Evolutionary conservation across 805 yeast species (phyloP).

Genomic region (Yarrowia keelungensis): DNA sequence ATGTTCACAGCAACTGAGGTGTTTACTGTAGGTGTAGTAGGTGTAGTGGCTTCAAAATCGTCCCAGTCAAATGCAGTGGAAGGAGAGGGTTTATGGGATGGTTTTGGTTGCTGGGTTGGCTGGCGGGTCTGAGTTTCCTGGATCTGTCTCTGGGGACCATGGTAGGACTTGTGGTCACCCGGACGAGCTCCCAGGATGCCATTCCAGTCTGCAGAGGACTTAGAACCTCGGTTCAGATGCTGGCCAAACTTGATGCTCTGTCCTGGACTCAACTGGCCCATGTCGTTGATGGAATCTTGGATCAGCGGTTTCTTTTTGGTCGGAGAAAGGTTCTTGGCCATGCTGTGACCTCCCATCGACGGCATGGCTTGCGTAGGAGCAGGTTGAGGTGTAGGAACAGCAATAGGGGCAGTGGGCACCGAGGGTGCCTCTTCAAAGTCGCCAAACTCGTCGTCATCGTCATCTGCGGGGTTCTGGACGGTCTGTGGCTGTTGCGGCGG

Average conservation of each 20-base stretch:
- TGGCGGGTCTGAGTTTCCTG: slow-evolving; percentile 1
- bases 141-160: neutral
- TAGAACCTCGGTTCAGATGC: slow-evolving; percentile 40
- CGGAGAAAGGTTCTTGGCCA: slow-evolving; percentile 18
- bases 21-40: neutral
- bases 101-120: neutral
- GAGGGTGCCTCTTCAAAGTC: slow-evolving; percentile 59
- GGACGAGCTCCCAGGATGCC: slow-evolving; percentile 41
- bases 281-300: slow-evolving; percentile 40
- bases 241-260: slow-evolving; percentile 42
- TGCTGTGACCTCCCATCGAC: neutral
- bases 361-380: neutral
- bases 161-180: slow-evolving; percentile 15
- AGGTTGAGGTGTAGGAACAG: neutral
- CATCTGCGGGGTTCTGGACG: neutral
- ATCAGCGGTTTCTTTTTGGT: slow-evolving; percentile 21
- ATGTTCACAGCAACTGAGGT: neutral
- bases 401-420: slow-evolving; percentile 11
- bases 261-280: slow-evolving; percentile 17
- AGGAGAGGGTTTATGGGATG: neutral
- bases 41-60: neutral
- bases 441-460: slow-evolving; percentile 55
- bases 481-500: slow-evolving; percentile 3
- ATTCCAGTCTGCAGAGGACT: slow-evolving; percentile 42
- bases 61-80: slow-evolving; percentile 23